Evolutionary conservation across 805 yeast species (phyloP).

Genomic region (Starmerella kuoi): DNA sequence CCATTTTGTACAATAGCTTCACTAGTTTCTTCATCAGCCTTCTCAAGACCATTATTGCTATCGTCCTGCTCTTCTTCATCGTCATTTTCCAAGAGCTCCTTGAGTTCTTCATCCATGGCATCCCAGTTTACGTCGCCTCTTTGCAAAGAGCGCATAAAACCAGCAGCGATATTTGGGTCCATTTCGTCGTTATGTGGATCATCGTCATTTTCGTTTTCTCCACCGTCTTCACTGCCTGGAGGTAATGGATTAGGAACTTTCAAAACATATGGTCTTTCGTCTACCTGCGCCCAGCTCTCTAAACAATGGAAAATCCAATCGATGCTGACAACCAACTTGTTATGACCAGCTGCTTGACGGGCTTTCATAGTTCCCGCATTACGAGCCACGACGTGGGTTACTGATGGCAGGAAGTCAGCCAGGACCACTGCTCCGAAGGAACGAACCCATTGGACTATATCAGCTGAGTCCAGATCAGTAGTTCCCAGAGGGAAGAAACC

Average conservation of each 20-base stretch:
- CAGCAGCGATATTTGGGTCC: constrained; percentile 36
- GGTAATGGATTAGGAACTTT: constrained; percentile 39
- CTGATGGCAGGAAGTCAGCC: constrained; percentile 52
- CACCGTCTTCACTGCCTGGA: constrained; percentile 31
- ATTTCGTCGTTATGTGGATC: constrained; percentile 37
- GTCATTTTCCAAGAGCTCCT: constrained; percentile 35
- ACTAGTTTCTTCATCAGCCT: constrained; percentile 1
- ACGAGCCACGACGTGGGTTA: constrained; percentile 81
- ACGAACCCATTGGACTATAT: constrained; percentile 81
- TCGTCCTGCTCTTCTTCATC: constrained; percentile 21
- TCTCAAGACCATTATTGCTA: neutral
- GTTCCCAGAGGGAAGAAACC: constrained; percentile 85
- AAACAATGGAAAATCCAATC: constrained; percentile 88
- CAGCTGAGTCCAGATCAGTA: constrained; percentile 51
- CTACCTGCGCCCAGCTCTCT: constrained; percentile 60
- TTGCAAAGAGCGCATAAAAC: constrained; percentile 24
- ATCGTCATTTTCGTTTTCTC: constrained; percentile 32
- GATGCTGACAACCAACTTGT: constrained; percentile 69
- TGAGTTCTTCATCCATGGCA: constrained; percentile 44
- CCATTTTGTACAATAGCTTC: neutral
- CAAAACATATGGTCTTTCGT: constrained; percentile 48
- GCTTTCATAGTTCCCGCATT: constrained; percentile 76
- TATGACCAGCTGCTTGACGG: constrained; percentile 55
- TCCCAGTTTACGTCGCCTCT: constrained; percentile 35
- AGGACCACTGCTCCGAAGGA: constrained; percentile 85